These are phyloP conservation scores for Sarcodon sp. DNA, from an alignment of 768 basidiomycete species.

Conservation along the genomic window DNA sequence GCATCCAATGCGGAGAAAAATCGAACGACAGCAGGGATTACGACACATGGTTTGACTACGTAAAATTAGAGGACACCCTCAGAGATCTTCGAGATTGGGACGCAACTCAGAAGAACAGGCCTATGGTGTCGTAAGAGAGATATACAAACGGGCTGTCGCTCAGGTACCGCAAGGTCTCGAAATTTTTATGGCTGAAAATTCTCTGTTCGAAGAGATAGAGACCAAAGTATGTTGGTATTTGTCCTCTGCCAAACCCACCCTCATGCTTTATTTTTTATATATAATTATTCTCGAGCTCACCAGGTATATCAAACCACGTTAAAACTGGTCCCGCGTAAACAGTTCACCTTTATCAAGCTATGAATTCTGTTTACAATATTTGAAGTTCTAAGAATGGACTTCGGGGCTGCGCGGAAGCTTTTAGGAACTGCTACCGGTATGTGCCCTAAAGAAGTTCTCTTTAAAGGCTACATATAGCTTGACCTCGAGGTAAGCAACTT, in stretches of 20 bases:
- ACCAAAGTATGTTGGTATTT: constrained; percentile 40
- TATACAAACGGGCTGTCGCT: constrained; percentile 89
- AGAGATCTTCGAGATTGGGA: constrained; percentile 60
- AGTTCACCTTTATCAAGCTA: constrained; percentile 90
- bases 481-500: constrained; percentile 65
- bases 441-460: constrained; percentile 85
- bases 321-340: constrained; percentile 79
- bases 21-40: constrained; percentile 81
- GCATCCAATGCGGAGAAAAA: constrained; percentile 95
- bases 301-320: constrained; percentile 85
- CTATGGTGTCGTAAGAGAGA: constrained; percentile 60
- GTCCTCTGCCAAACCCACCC: no score
- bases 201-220: constrained; percentile 77
- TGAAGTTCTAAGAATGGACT: constrained; percentile 68
- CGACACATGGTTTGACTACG: constrained; percentile 92
- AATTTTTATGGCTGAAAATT: constrained; percentile 82
- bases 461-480: constrained; percentile 86
- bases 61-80: constrained; percentile 71
- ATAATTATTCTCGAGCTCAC: constrained; percentile 73
- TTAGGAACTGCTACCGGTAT: constrained; percentile 81
- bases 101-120: constrained; percentile 41
- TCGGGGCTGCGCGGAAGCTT: constrained; percentile 72
- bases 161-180: constrained; percentile 85
- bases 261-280: background rate
- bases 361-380: constrained; percentile 87